Evolutionary conservation across 441 rosid genomes (phyloP), one percentile per base, ranked within the genome.

Genomic region (Hura crepitans): DNA sequence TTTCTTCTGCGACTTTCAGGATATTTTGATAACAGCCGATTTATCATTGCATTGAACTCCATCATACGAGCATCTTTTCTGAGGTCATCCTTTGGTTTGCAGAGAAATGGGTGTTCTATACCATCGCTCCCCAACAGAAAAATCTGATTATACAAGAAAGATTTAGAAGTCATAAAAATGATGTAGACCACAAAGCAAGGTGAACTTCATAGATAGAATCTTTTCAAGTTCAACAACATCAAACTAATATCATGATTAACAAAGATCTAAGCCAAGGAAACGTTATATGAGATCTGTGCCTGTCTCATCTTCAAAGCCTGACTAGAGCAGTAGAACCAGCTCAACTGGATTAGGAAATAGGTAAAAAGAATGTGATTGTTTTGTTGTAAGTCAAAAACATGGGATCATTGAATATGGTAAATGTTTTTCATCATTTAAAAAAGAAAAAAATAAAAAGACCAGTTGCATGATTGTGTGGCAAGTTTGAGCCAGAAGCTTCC

Each of bases 51-150:
- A 78, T 86, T 96, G 77, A 96, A 96, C 82, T 96, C 98, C 98
- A 96, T 96, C 99, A 96, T 93, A 68, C 97, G 97, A 66, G 99
- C 98, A 87, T 96, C 99, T 86, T 96, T 96, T 83, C 99, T 86
- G 59, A 96, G 93, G 76, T 96, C 99, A 79, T 93, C 99, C 85
- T 93, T 93, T 54, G 99, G 98, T 78, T 96, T 96, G 89, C 99
- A 96, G 65, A 96, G 98, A 83, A 93, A 96, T 67, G 99, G 99
- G 37, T 87, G 90, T 74, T 91, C 91, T 74, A 81, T 79, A 67
- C 99, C 99, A 81, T 96, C 98, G 85, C 94, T 91, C 31, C 99
- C 99, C 78, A 96, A 81, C 53, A 93, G 85, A 78, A 91, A 82
- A 77, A 96, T 79, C 99, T 96, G 85, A 67, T 75, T 22, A 56